These are phyloP conservation scores for Phytophthora foliorum DNA, from an alignment of 352 stramenopile species.

Conservation along the genomic window DNA sequence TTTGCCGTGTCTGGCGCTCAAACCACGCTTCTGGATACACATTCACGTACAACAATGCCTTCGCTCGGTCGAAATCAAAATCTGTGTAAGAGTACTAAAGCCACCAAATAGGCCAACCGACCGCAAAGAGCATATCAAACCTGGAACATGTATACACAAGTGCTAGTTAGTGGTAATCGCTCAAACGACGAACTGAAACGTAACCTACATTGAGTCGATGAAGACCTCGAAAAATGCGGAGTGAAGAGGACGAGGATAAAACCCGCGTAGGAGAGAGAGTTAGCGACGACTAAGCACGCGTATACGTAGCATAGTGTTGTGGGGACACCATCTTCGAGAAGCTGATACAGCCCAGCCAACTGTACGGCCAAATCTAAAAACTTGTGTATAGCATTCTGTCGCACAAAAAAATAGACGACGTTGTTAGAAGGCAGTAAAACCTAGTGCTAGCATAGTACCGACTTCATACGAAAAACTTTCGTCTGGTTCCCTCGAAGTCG, in stretches of 20 bases:
- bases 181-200: background rate
- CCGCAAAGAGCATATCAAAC: conserved; percentile 33
- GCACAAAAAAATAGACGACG: background rate
- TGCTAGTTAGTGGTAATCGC: background rate
- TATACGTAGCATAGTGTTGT: conserved; percentile 23
- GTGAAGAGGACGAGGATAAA: conserved; percentile 21
- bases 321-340: conserved; percentile 25
- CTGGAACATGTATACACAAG: too few species aligned
- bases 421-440: background rate
- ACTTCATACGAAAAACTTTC: conserved; percentile 30
- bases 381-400: conserved; percentile 34
- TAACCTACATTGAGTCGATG: conserved; percentile 23
- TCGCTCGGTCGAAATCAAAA: too few species aligned
- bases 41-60: too few species aligned
- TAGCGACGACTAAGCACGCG: conserved; percentile 15
- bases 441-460: background rate
- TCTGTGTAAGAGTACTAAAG: conserved; percentile 19
- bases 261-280: conserved; percentile 16
- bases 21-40: too few species aligned
- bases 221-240: conserved; percentile 35
- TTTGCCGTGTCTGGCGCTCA: conserved; percentile 18
- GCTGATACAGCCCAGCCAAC: conserved; percentile 12
- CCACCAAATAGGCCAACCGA: conserved; percentile 25
- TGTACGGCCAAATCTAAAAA: conserved; percentile 20
- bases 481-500: conserved; percentile 14